phyloP scores from a whole-genome alignment of 192 early-diverging fungal species.

The Chytriomyces sp. region DNA sequence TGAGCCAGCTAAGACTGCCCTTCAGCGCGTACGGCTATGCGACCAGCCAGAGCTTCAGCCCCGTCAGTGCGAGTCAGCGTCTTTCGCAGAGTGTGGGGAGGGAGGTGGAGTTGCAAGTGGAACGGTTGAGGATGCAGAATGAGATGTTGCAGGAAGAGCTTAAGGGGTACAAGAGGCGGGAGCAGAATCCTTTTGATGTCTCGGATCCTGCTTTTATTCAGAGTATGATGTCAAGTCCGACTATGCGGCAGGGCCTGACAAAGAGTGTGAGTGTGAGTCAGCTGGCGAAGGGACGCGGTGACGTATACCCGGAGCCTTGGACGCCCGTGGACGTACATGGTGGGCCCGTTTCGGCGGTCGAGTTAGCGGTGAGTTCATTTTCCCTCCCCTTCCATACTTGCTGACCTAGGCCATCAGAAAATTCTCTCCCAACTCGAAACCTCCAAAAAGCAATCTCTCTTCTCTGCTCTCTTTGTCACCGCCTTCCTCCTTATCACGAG shows the following conservation, averaged over 20 bases:
- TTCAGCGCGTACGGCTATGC: background rate
- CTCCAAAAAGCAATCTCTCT: constrained; percentile 3
- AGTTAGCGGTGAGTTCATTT: constrained; percentile 24
- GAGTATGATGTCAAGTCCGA: constrained; percentile 2
- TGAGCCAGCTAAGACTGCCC: background rate
- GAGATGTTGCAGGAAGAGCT: constrained; percentile 11
- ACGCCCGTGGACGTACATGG: constrained; percentile 21
- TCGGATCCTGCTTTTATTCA: background rate
- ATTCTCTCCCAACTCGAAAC: constrained; percentile 9
- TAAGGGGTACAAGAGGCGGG: background rate
- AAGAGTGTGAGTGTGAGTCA: background rate
- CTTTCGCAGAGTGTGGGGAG: background rate
- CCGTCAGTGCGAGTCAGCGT: background rate
- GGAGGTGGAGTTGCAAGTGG: constrained; percentile 4
- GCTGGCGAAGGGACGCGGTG: background rate
- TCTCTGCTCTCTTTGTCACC: background rate
- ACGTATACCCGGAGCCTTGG: constrained; percentile 17
- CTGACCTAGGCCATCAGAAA: constrained; percentile 10
- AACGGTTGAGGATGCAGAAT: background rate
- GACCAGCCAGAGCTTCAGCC: background rate
- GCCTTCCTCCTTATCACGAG: constrained; percentile 3
- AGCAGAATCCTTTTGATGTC: background rate
- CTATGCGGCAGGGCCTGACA: background rate
- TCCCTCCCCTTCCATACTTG: background rate
- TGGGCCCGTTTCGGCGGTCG: constrained; percentile 12